Evolutionary conservation across 768 basidiomycete genomes (phyloP).

Genomic region (Suillus clintonianus): DNA sequence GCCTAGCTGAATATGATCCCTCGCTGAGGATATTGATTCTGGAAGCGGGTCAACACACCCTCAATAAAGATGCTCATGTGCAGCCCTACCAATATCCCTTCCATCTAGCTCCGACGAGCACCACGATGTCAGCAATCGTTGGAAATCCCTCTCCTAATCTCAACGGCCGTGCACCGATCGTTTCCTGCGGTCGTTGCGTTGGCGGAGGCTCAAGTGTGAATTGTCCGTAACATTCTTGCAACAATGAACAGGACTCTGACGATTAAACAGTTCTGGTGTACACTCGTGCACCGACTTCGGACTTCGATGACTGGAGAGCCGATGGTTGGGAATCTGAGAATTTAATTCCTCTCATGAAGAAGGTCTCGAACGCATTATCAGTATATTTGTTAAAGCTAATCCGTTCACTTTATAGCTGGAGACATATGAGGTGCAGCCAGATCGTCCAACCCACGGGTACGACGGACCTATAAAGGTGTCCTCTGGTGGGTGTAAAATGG

Average conservation of each 20-base stretch:
- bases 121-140: constrained; percentile 17
- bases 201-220: constrained; percentile 46
- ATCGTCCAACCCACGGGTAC: constrained; percentile 16
- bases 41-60: constrained; percentile 28
- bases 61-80: constrained; percentile 20
- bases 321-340: constrained; percentile 29
- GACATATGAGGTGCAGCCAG: constrained; percentile 20
- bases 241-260: neutral
- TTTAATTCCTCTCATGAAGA: constrained; percentile 12
- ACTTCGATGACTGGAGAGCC: constrained; percentile 43
- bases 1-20: constrained; percentile 28
- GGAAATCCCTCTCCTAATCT: constrained; percentile 18
- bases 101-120: constrained; percentile 16
- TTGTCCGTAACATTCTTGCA: constrained; percentile 36
- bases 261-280: constrained; percentile 46
- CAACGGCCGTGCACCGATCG: constrained; percentile 12
- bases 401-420: constrained; percentile 14
- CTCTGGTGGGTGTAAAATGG: constrained; percentile 31
- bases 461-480: constrained; percentile 26
- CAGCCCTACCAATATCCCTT: constrained; percentile 21
- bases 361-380: neutral
- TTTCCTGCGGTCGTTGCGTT: constrained; percentile 26
- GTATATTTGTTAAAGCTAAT: neutral
- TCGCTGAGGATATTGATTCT: constrained; percentile 1
- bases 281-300: constrained; percentile 56